Evolutionary conservation across 352 stramenopile species (phyloP), one percentile per base, ranked within the genome.

Genomic region (Phytophthora citricola): DNA sequence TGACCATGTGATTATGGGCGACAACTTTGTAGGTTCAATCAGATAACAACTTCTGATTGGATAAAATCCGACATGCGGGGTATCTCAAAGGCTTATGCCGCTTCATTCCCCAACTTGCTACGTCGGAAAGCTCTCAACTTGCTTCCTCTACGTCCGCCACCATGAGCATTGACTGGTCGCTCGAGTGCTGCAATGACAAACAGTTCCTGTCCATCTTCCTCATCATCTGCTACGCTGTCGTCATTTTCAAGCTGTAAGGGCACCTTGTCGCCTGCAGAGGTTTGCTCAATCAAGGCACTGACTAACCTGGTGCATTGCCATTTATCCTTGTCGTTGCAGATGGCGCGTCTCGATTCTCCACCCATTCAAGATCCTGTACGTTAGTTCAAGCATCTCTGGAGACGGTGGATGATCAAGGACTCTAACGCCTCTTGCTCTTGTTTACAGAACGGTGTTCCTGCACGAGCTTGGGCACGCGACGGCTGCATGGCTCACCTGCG

Each of bases 351-450:
- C 81, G 34, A 83, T 97, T 31, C 76, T 97, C 4, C 87, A 95
- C 55, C 89, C 89, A 29, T 95, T 97, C 63, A 97, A 97, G 56
- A 95, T 95, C 53, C 71, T 95, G 86, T 95, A 81, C 61, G 84
- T 81, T 1, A 22, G 32, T 24, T 6, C 20, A 4, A 24, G 8
- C 5, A 32, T 43, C 50, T 4, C n/a, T 58, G 32, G 12, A 6
- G 22, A 22, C 4, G 27, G 58, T 31, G n/a, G 2, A 29, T 4
- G 11, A 49, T 34, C 14, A 14, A 5, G 41, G 3, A 22, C 12
- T 45, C 44, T 59, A 43, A 63, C 31, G 29, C 8, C 11, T 14
- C 8, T 14, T 14, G 8, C 31, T 36, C 31, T 36, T 36, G 8
- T 36, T 38, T 63, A 10, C 66, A 94, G 89, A 31, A 94, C 87